A percentile compares a stretch with the other conserved stretches of the same genome.
Evolutionary conservation across 2,329 filamentous ascomycete genomes (phyloP).

Genomic region (Aspergillus pseudoviridinutans): DNA sequence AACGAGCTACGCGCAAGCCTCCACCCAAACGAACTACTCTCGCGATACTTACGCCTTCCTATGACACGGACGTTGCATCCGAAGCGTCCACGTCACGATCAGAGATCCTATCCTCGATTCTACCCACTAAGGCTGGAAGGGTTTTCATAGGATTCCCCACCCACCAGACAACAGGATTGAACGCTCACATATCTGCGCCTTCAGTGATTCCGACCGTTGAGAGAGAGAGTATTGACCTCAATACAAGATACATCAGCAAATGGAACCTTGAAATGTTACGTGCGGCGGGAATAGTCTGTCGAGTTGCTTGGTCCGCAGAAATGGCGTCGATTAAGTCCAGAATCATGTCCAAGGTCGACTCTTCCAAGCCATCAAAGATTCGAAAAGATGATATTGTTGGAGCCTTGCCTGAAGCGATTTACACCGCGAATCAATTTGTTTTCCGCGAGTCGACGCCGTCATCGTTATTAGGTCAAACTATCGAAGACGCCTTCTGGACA

Average conservation of each 20-base stretch:
- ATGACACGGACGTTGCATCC: slow-evolving; percentile 71
- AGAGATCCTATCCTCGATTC: slow-evolving; percentile 84
- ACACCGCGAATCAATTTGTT: slow-evolving; percentile 81
- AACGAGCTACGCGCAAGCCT: slow-evolving; percentile 94
- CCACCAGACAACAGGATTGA: slow-evolving; percentile 90
- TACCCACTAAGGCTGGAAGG: slow-evolving; percentile 82
- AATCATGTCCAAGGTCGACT: slow-evolving; percentile 41
- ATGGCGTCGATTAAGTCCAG: slow-evolving; percentile 71
- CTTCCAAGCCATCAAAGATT: slow-evolving; percentile 47
- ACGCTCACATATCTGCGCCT: slow-evolving; percentile 90
- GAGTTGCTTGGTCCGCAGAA: slow-evolving; percentile 82
- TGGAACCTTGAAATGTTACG: slow-evolving; percentile 96
- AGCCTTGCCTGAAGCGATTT: slow-evolving; percentile 73
- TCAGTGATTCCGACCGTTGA: slow-evolving; percentile 97
- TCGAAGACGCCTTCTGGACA: slow-evolving; percentile 96
- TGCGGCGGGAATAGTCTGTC: slow-evolving; percentile 82
- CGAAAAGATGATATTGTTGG: slow-evolving; percentile 61
- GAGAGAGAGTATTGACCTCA: slow-evolving; percentile 92
- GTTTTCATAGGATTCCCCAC: slow-evolving; percentile 98
- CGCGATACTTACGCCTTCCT: slow-evolving; percentile 85
- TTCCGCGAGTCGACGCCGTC: slow-evolving; percentile 89
- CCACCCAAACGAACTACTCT: slow-evolving; percentile 84
- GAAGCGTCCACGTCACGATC: slow-evolving; percentile 47
- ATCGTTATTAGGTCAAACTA: slow-evolving; percentile 73
- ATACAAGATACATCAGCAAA: slow-evolving; percentile 86